Percentiles rank a stretch among this genome's conserved stretches.
phyloP scores from a whole-genome alignment of 305 asterid species.

The Solanum hybrid region DNA sequence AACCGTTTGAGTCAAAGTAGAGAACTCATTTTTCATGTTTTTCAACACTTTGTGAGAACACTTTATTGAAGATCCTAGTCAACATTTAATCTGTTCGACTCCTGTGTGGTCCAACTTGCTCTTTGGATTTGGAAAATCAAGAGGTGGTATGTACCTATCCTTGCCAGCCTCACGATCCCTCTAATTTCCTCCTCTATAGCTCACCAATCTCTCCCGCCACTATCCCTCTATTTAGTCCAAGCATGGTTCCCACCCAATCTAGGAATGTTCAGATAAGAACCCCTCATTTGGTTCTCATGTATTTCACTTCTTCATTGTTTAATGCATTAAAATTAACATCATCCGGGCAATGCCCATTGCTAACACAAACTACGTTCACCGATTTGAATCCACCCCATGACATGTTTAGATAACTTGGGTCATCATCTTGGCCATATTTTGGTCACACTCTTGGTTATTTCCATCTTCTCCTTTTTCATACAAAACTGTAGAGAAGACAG shows the following conservation, averaged over 20 bases:
- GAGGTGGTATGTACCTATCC: background rate
- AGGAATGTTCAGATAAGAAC: background rate
- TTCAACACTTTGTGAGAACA: background rate
- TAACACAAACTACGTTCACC: background rate
- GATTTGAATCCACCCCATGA: background rate
- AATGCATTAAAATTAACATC: background rate
- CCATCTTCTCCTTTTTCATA: background rate
- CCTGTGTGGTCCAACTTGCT: background rate
- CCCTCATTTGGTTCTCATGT: background rate
- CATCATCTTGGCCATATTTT: background rate
- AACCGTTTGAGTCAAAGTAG: background rate
- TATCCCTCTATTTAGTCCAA: background rate
- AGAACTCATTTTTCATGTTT: background rate
- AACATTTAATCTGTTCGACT: background rate
- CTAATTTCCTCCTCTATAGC: background rate
- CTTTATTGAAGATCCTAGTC: background rate
- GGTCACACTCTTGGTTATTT: background rate
- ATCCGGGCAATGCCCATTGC: background rate
- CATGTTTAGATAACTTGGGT: background rate
- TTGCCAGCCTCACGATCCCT: background rate
- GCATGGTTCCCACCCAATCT: background rate
- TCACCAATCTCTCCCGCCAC: background rate
- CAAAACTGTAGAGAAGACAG: background rate
- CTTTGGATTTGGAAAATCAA: background rate
- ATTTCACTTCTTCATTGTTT: background rate